Base-by-base conservation (phyloP, 1,139 yeast genomes). In the Schwanniomyces etchellsii region DNA sequence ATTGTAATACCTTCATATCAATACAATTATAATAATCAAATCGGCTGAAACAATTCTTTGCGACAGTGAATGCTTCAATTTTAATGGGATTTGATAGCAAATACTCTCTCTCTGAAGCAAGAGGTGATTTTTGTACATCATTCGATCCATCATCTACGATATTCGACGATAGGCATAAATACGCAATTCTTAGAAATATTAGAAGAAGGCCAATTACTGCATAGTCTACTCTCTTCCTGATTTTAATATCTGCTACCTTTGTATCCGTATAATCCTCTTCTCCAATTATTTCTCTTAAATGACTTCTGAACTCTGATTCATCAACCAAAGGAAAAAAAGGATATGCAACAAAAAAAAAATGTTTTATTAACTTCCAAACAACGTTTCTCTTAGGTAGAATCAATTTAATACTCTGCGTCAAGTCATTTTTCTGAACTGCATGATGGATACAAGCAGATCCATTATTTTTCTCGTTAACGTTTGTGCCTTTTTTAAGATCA, bases 241-340 rank as follows among this genome's bases (percentile, higher is more conserved):
- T 40, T 5, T 40, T 18, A 27, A 33, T 28, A 12, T 35, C 38
- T 2, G 55, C 55, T 4, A 50, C 35, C 9, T 27, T 48, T 4
- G 31, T 38, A 30, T 44, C 42, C 4, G 35, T 42, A 20, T 31
- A 32, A 17, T 37, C 29, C 5, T 30, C 35, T 4, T 43, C 33
- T 3, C 60, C 58, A 7, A 55, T 30, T 10, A 57, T 42, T 15
- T 41, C 44, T 3, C 34, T 31, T 22, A 61, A 33, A 5, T 54
- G 46, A 7, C 24, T 16, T 13, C 36, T 29, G 32, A 58, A 54
- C 1, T 41, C 36, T 3, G 28, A 28, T 39, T 72, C 72, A 32
- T 72, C 76, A 11, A 74, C 36, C 28, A 65, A 58, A 1, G 81
- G 81, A 38, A 63, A 50, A 30, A 60, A 57, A 1, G 72, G 70